phyloP scores from a whole-genome alignment of 2,329 filamentous ascomycete genomes.

The Fusarium austroafricanum region DNA sequence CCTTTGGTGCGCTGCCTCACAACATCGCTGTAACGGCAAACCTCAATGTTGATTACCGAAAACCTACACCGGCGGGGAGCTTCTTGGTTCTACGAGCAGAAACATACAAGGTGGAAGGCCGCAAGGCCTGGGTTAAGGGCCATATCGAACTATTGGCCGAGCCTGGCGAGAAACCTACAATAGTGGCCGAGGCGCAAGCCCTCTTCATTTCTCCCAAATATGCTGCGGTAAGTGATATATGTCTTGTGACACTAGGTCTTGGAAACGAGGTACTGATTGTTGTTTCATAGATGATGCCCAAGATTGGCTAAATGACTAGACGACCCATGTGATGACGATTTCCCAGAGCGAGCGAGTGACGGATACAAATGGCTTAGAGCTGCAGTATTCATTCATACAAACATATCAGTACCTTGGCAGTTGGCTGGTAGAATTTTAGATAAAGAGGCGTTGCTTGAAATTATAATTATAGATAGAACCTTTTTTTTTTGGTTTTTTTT shows the following conservation, averaged over 20 bases:
- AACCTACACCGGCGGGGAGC: constrained; percentile 78
- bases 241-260: neutral
- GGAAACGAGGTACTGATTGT: constrained; percentile 4
- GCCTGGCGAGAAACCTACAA: constrained; percentile 69
- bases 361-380: constrained; percentile 11
- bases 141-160: constrained; percentile 81
- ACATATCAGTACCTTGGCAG: constrained; percentile 4
- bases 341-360: constrained; percentile 31
- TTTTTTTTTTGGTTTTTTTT: too few relatives aligned
- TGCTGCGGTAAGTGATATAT: constrained; percentile 71
- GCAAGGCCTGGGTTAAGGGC: constrained; percentile 95
- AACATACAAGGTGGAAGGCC: constrained; percentile 87
- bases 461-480: constrained; percentile 29
- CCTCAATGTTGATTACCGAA: constrained; percentile 84
- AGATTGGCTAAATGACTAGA: constrained; percentile 39
- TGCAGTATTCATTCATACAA: constrained; percentile 9
- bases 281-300: constrained; percentile 50
- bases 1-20: constrained; percentile 88
- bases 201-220: constrained; percentile 90
- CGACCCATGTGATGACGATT: constrained; percentile 15
- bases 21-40: constrained; percentile 89
- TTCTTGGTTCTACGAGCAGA: constrained; percentile 83
- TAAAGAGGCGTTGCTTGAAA: neutral
- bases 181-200: constrained; percentile 85
- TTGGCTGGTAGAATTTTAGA: constrained; percentile 8